phyloP scores from a whole-genome alignment of 805 yeast species.

The Nakazawaea siamensis region DNA sequence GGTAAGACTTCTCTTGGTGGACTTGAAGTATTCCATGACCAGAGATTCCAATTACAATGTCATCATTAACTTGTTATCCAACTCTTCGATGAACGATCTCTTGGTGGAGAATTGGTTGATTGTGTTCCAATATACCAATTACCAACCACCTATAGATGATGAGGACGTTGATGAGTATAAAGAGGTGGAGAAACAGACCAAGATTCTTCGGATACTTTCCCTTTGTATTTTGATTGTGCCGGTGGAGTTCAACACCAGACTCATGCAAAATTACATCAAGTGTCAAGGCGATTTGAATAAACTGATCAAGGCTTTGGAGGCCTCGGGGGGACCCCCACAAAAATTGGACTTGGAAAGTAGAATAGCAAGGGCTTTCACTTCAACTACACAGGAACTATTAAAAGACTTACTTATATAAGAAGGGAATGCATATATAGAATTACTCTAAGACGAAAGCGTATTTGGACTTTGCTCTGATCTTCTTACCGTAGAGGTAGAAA shows the following conservation, averaged over 20 bases:
- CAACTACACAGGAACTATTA: slow-evolving; percentile 9
- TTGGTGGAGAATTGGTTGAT: slow-evolving; percentile 8
- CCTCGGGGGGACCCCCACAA: background rate
- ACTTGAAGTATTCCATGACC: slow-evolving; percentile 2
- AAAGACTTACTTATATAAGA: slow-evolving; percentile 3
- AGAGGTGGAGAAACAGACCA: slow-evolving; percentile 3
- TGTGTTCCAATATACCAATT: slow-evolving; percentile 3
- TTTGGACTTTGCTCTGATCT: slow-evolving; percentile 19
- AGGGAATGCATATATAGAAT: too few species aligned
- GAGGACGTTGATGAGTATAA: background rate
- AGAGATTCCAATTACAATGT: slow-evolving; percentile 3
- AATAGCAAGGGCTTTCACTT: slow-evolving; percentile 7
- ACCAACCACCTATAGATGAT: background rate
- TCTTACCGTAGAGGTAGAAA: slow-evolving; percentile 41
- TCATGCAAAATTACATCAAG: slow-evolving; percentile 1
- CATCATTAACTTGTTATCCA: background rate
- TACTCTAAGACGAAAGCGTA: slow-evolving; percentile 15
- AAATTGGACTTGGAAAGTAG: slow-evolving; percentile 9
- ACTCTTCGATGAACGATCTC: slow-evolving; percentile 1
- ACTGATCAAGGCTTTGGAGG: slow-evolving; percentile 1
- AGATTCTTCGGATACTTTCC: slow-evolving; percentile 1
- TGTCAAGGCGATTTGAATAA: slow-evolving; percentile 1
- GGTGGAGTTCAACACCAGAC: slow-evolving; percentile 6
- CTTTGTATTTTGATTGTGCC: slow-evolving; percentile 5
- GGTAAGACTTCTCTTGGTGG: slow-evolving; percentile 1